These are phyloP conservation scores for Sedum album DNA, from an alignment of 164 flowering plant species.

Conservation along the genomic window DNA sequence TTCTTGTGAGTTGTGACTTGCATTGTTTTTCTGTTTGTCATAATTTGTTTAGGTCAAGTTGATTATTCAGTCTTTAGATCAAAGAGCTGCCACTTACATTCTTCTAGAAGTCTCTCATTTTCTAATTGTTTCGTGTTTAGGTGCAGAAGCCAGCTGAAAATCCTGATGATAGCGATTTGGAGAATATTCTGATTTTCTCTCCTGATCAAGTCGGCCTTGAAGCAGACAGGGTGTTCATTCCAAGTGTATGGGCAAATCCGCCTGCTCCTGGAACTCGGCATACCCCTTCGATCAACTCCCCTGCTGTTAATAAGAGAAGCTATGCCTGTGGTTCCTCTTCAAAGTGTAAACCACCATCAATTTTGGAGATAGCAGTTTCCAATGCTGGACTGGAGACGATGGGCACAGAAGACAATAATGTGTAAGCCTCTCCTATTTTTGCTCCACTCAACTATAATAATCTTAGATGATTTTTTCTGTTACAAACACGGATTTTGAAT, in stretches of 20 bases:
- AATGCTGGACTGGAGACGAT: constrained; percentile 16
- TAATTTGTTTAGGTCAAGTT: background rate
- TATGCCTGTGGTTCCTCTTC: constrained; percentile 19
- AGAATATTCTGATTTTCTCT: constrained; percentile 42
- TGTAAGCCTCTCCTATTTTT: background rate
- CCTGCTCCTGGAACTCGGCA: constrained; percentile 26
- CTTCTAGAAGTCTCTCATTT: background rate
- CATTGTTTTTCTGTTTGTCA: background rate
- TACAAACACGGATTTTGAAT: background rate
- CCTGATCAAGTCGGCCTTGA: constrained; percentile 41
- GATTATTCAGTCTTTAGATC: background rate
- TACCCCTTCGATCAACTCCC: constrained; percentile 25
- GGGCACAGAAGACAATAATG: background rate
- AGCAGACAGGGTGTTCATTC: constrained; percentile 19
- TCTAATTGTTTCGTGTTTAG: constrained; percentile 16
- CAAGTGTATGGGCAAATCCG: constrained; percentile 20
- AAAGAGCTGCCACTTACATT: background rate
- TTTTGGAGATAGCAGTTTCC: constrained; percentile 21
- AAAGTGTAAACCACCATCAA: constrained; percentile 21
- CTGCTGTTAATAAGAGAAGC: constrained; percentile 27
- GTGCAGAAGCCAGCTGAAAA: constrained; percentile 36
- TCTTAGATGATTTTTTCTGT: background rate
- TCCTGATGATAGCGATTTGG: constrained; percentile 45
- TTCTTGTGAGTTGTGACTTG: background rate
- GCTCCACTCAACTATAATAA: background rate